Percentiles rank a stretch among this genome's conserved stretches.
phyloP scores from a whole-genome alignment of 257 asterid species.

The Hygrophila difformis region DNA sequence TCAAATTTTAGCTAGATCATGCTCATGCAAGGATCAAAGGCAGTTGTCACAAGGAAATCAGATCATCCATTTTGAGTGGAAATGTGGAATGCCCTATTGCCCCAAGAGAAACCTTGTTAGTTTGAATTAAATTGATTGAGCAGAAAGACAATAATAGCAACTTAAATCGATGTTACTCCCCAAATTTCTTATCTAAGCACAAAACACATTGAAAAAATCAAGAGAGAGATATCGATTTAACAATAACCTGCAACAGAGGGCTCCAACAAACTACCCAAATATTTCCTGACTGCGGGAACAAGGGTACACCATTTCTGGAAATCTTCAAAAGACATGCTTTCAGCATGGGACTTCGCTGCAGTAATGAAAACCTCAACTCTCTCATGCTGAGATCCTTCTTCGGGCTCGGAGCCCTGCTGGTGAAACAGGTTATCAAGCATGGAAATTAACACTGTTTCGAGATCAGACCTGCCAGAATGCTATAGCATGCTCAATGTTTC shows the following conservation, averaged over 20 bases:
- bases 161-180: too few relatives aligned
- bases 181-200: too few relatives aligned
- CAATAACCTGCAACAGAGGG: constrained; percentile 67
- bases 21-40: not conserved
- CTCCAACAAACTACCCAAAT: constrained; percentile 53
- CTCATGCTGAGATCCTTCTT: constrained; percentile 28
- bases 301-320: constrained; percentile 71
- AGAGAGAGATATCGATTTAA: constrained; percentile 12
- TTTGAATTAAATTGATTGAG: too few relatives aligned
- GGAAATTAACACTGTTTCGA: constrained; percentile 58
- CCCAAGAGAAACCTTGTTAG: too few relatives aligned
- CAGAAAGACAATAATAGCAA: too few relatives aligned
- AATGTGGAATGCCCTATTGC: too few relatives aligned
- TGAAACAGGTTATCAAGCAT: constrained; percentile 48
- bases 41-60: too few relatives aligned
- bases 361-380: constrained; percentile 39
- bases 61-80: too few relatives aligned
- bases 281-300: constrained; percentile 80
- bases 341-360: constrained; percentile 40
- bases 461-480: constrained; percentile 60
- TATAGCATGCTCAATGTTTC: not conserved
- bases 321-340: constrained; percentile 58
- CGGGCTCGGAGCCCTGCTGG: constrained; percentile 32
- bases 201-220: not conserved
- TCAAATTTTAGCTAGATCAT: too few relatives aligned